Evolutionary conservation across 2,329 filamentous ascomycete genomes (phyloP), one percentile per base, ranked within the genome.

Genomic region (Aureobasidium uvarum): DNA sequence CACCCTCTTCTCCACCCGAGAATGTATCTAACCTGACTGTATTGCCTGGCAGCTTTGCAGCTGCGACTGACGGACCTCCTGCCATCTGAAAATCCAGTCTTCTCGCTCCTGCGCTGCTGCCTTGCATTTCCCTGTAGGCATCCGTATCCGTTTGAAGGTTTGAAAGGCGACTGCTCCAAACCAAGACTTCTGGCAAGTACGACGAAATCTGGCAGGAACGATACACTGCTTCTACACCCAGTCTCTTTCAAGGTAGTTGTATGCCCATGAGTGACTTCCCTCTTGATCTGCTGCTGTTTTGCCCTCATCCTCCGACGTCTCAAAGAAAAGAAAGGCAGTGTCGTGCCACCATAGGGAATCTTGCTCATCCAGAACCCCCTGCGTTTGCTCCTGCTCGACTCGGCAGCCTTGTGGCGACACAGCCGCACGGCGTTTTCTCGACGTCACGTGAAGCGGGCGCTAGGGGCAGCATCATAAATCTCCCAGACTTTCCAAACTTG

Each of bases 151-250:
- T 51, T 51, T 51, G 25, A 51, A 13, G 56, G 28, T 48, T 38
- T 5, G 31, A 20, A 20, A 5, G 18, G 58, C 33, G 45, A 62
- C 58, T 51, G 45, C 45, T 48, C 33, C 16, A 28, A 51, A 51
- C 58, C 58, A 62, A 51, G 58, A 62, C 58, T 62, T 62, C 45
- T 60, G 56, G 31, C 56, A 60, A 60, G 43, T 48, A 33, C 56
- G 41, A 36, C 4, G 38, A 38, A n/a, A 36, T 54, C 33, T 54
- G 50, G 50, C 50, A 54, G 23, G 31, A 20, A 11, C 50, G n/a
- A 54, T 54, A 2, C 33, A 7, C 33, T 54, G 18, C 50, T 54
- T 14, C 13, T 31, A 38, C 1, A 10, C 50, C 33, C 50, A 36
- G 50, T 31, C 11, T 52, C 18, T 52, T 41, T 4, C 52, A 41